Base-by-base conservation (phyloP, 371 early-diverging fungal genomes). In the Rhizopus arrhizus region DNA sequence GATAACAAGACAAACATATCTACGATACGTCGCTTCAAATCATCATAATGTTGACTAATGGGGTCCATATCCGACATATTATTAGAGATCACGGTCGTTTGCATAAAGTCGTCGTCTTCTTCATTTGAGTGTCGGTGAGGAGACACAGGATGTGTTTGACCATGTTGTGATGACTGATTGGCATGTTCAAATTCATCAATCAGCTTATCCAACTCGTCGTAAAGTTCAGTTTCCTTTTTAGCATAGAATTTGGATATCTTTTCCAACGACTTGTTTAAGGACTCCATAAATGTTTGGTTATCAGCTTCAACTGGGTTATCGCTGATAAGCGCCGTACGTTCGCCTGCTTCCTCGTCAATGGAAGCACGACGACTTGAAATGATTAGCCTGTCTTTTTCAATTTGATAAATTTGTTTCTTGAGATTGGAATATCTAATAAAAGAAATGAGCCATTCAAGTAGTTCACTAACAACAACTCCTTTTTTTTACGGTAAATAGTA, bases 321-420 rank as follows among this genome's bases (percentile, higher is more conserved):
- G 16, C 60, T 60, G 32, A 78, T 69, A 6, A 82, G 66, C 0
- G 75, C 70, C 3, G 81, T 72, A 36, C 66, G 70, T 62, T 85
- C 88, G 22, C 68, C 59, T 36, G 58, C 59, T 59, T 74, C 77
- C 16, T 64, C 28, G 53, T 74, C 78, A 40, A 58, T 68, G 9
- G 62, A 58, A 38, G 46, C 38, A 22, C 61, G 56, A 35, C 62
- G 61, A 54, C 56, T 70, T 54, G 62, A 38, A 66, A 77, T 57
- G 63, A 73, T 36, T 3, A 94, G 78, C 52, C 87, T 81, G 15
- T 93, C 93, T 65, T 90, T 91, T 76, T 95, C 97, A 57, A 92
- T 85, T 43, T 85, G 84, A 74, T 95, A 95, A 48, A 95, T 84
- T 56, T 89, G 83, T 70, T 94, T 95, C 66, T 97, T 95, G 60